A percentile compares a stretch with the other conserved stretches of the same genome.
These are phyloP conservation scores for Conoideocrella luteorostrata DNA, from an alignment of 2,329 filamentous ascomycete genomes.

Conservation along the genomic window DNA sequence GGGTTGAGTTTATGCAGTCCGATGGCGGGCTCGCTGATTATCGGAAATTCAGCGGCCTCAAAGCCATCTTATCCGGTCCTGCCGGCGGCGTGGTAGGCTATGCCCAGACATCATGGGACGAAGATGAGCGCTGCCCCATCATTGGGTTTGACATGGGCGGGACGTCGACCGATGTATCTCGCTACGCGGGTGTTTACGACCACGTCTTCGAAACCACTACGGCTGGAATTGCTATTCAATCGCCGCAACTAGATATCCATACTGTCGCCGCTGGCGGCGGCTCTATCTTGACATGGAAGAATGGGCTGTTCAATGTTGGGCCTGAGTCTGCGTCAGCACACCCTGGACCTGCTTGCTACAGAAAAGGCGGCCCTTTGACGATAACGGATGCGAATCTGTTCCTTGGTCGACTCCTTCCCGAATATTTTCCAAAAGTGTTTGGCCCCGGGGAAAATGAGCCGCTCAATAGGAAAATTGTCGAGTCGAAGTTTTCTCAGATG, in stretches of 20 bases:
- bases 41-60: conserved; percentile 59
- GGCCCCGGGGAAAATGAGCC: conserved; percentile 14
- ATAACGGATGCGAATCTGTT: conserved; percentile 68
- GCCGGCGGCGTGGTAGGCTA: conserved; percentile 74
- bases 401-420: conserved; percentile 51
- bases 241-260: conserved; percentile 73
- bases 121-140: conserved; percentile 57
- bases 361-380: conserved; percentile 66
- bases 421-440: conserved; percentile 62
- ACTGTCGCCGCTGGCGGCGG: conserved; percentile 71
- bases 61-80: conserved; percentile 64
- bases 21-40: conserved; percentile 45
- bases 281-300: conserved; percentile 62
- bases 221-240: conserved; percentile 70
- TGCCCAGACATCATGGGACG: conserved; percentile 65
- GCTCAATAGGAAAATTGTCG: conserved; percentile 33
- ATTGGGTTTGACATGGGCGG: conserved; percentile 70
- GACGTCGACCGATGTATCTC: conserved; percentile 66
- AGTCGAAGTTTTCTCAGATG: conserved; percentile 33
- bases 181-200: conserved; percentile 48
- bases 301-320: conserved; percentile 66
- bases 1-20: conserved; percentile 69
- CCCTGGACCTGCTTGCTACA: conserved; percentile 65
- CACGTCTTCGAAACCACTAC: conserved; percentile 65
- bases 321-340: conserved; percentile 65